Percentiles rank a stretch among this genome's conserved stretches.
These are phyloP conservation scores for Ogataea pignaliae DNA, from an alignment of 805 yeast genomes.

Conservation along the genomic window DNA sequence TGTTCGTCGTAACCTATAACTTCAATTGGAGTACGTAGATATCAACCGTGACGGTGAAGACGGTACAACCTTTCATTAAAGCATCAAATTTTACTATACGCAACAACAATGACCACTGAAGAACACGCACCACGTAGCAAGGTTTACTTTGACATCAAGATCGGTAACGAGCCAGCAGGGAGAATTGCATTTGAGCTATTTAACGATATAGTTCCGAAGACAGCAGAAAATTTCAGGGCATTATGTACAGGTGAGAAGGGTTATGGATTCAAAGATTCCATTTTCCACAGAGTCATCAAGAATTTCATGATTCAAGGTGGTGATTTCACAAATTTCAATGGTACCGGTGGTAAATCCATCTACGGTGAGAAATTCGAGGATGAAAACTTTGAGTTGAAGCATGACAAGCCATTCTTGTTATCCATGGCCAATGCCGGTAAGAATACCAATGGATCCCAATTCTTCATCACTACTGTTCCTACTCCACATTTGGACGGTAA, in stretches of 20 bases:
- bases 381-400: slow-evolving; percentile 74
- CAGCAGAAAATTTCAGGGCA: slow-evolving; percentile 86
- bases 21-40: no score
- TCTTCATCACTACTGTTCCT: slow-evolving; percentile 85
- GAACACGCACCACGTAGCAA: slow-evolving; percentile 34
- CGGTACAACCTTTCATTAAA: no score
- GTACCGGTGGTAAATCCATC: slow-evolving; percentile 80
- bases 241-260: slow-evolving; percentile 89
- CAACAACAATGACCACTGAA: slow-evolving; percentile 2
- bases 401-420: slow-evolving; percentile 79
- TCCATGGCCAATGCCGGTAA: slow-evolving; percentile 98
- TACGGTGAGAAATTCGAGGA: slow-evolving; percentile 88
- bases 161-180: slow-evolving; percentile 67
- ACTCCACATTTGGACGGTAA: slow-evolving; percentile 95
- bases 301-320: slow-evolving; percentile 95
- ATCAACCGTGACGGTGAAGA: no score
- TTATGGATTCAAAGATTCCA: slow-evolving; percentile 71
- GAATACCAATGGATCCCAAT: slow-evolving; percentile 93
- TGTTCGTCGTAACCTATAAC: no score
- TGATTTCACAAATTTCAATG: slow-evolving; percentile 70
- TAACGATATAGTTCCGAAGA: slow-evolving; percentile 63
- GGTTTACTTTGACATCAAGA: slow-evolving; percentile 74
- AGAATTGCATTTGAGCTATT: slow-evolving; percentile 73
- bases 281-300: slow-evolving; percentile 89
- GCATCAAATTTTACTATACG: not conserved